A percentile compares a stretch with the other conserved stretches of the same genome.
Evolutionary conservation across 2,329 filamentous ascomycete genomes (phyloP).

Genomic region (Fusarium irregulare): DNA sequence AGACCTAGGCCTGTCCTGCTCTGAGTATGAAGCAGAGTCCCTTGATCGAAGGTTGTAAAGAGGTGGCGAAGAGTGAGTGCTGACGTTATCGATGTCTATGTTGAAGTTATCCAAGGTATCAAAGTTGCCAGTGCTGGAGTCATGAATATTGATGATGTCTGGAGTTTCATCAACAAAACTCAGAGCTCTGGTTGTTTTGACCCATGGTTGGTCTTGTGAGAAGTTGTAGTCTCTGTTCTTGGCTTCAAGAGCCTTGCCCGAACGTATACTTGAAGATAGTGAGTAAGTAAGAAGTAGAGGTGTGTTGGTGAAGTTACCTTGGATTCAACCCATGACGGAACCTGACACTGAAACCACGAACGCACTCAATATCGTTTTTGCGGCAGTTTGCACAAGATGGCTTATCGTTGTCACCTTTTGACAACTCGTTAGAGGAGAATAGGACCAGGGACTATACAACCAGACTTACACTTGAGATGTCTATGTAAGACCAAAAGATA

Average conservation of each 20-base stretch:
- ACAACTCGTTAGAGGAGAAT: background rate
- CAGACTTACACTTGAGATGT: conserved; percentile 41
- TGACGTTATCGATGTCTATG: conserved; percentile 6
- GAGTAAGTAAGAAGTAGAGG: background rate
- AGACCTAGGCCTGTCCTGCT: conserved; percentile 8
- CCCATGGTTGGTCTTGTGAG: conserved; percentile 46
- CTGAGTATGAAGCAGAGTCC: conserved; percentile 2
- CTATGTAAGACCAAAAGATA: conserved; percentile 6
- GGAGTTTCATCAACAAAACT: conserved; percentile 48
- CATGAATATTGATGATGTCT: conserved; percentile 46
- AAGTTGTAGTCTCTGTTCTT: conserved; percentile 41
- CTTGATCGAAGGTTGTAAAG: conserved; percentile 5
- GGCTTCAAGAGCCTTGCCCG: conserved; percentile 28
- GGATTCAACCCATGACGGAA: conserved; percentile 47
- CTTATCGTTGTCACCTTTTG: conserved; percentile 37
- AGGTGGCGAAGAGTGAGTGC: conserved; percentile 26
- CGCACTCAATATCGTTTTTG: conserved; percentile 43
- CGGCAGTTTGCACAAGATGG: conserved; percentile 45
- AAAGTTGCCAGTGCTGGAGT: conserved; percentile 33
- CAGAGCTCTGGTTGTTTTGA: conserved; percentile 42
- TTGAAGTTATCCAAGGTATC: conserved; percentile 21
- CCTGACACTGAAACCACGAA: conserved; percentile 45
- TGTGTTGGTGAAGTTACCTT: conserved; percentile 23
- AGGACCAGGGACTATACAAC: background rate
- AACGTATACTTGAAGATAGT: conserved; percentile 33